Percentiles rank a stretch among this genome's conserved stretches.
phyloP scores from a whole-genome alignment of 495 filamentous ascomycete species.

The Neurospora sp. region DNA sequence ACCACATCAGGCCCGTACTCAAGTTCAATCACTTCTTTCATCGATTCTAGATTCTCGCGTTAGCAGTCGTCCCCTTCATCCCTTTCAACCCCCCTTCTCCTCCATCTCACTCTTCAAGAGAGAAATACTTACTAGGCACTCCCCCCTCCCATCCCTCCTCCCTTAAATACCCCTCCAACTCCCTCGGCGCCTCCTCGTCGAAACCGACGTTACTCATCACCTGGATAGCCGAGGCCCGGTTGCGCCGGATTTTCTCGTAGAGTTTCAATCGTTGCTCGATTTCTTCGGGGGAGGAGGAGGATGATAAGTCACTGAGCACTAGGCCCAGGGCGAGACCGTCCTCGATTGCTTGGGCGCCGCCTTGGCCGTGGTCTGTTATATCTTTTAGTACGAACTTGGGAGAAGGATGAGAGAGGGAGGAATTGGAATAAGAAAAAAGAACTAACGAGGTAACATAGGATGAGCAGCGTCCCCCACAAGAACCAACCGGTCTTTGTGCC shows the following conservation, averaged over 20 bases:
- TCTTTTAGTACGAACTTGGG: too few species aligned
- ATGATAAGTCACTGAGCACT: conserved; percentile 6
- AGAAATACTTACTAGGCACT: background rate
- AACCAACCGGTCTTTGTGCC: conserved; percentile 27
- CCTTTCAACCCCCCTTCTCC: too few species aligned
- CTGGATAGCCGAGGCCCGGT: conserved; percentile 43
- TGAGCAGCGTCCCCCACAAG: conserved; percentile 42
- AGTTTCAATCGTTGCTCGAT: conserved; percentile 35
- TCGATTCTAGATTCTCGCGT: background rate
- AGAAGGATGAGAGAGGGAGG: too few species aligned
- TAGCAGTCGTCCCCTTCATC: background rate
- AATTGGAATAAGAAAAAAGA: too few species aligned
- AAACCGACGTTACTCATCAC: conserved; percentile 29
- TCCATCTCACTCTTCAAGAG: too few species aligned
- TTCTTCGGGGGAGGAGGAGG: conserved; percentile 1
- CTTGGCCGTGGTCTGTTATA: conserved; percentile 32
- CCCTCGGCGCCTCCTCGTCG: conserved; percentile 9
- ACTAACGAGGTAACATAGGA: conserved; percentile 36
- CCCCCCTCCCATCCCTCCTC: conserved; percentile 7
- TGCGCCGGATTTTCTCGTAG: conserved; percentile 42
- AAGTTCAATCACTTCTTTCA: conserved; percentile 9
- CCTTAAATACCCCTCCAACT: conserved; percentile 8
- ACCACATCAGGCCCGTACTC: conserved; percentile 16
- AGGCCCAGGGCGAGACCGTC: conserved; percentile 34
- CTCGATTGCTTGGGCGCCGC: conserved; percentile 36